These are phyloP conservation scores for Fistulina hepatica DNA, from an alignment of 1,284 basidiomycete species.

Conservation along the genomic window DNA sequence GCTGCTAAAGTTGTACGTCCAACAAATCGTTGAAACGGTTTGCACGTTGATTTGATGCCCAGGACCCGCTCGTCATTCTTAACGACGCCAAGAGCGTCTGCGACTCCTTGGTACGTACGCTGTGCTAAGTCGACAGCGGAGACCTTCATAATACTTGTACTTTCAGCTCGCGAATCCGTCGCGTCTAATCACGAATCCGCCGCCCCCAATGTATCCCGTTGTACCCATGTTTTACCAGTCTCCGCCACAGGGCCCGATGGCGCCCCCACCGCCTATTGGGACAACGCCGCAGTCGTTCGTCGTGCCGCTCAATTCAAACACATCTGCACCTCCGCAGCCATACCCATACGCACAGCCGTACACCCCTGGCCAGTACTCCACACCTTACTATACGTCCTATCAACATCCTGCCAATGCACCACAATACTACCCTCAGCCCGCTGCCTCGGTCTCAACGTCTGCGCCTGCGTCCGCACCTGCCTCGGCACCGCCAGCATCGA, in stretches of 20 bases:
- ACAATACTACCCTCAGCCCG: too few species aligned
- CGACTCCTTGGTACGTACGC: conserved; percentile 50
- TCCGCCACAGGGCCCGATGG: conserved; percentile 17
- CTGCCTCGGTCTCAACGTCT: conserved; percentile 5
- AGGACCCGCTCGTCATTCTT: too few species aligned
- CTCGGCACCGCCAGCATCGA: conserved; percentile 5
- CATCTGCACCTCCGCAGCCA: too few species aligned
- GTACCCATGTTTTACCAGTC: conserved; percentile 33
- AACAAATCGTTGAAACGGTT: too few species aligned
- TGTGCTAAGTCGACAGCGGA: conserved; percentile 2
- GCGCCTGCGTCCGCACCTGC: not conserved
- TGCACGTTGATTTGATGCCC: too few species aligned
- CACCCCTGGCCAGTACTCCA: conserved; percentile 39
- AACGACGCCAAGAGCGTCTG: conserved; percentile 67
- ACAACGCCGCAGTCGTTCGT: conserved; percentile 62
- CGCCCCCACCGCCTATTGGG: conserved; percentile 34
- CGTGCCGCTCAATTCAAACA: conserved; percentile 51
- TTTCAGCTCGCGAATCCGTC: conserved; percentile 57
- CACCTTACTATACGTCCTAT: conserved; percentile 50
- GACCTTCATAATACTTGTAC: conserved; percentile 11
- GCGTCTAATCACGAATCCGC: conserved; percentile 48
- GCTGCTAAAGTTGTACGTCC: conserved; percentile 55
- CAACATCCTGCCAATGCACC: conserved; percentile 25
- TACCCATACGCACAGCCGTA: conserved; percentile 31
- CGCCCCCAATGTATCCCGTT: conserved; percentile 45